Conservation (phyloP, 2,329 filamentous ascomycete genomes). For the Arthrobotrys pseudoclavata region DNA sequence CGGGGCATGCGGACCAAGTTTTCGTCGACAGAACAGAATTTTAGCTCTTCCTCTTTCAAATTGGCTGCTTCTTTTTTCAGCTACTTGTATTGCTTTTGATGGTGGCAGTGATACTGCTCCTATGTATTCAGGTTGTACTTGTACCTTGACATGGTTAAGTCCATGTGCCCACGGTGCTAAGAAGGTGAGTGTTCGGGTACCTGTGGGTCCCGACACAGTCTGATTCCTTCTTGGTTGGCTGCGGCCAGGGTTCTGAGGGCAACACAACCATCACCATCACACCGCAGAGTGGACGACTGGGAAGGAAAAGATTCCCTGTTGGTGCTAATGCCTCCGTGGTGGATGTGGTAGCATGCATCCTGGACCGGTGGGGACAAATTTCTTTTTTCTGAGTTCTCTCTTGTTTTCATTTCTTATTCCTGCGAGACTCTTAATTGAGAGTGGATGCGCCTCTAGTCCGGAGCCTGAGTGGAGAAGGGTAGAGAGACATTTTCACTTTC, state of each 20-base stretch:
- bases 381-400: conserved; percentile 21
- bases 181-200: conserved; percentile 47
- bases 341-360: conserved; percentile 15
- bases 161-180: conserved; percentile 57
- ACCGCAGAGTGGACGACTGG: conserved; percentile 37
- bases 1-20: conserved; percentile 58
- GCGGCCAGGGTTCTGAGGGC: conserved; percentile 45
- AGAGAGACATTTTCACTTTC: conserved; percentile 43
- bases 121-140: conserved; percentile 40
- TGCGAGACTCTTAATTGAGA: conserved; percentile 54
- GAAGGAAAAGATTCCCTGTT: conserved; percentile 41
- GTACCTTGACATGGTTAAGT: conserved; percentile 57
- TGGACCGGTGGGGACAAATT: conserved; percentile 8
- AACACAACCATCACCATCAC: conserved; percentile 49
- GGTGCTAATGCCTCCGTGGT: conserved; percentile 33
- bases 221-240: conserved; percentile 57
- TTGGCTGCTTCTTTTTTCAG: conserved; percentile 60
- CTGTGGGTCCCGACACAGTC: conserved; percentile 51
- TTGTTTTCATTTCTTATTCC: conserved; percentile 59
- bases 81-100: conserved; percentile 55
- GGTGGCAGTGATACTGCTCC: conserved; percentile 56
- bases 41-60: conserved; percentile 59
- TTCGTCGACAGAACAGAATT: conserved; percentile 47
- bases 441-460: conserved; percentile 33
- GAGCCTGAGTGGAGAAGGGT: conserved; percentile 58